phyloP scores from a whole-genome alignment of 176 grass and related monocot genomes.

The Dendrocalamus sinicus region DNA sequence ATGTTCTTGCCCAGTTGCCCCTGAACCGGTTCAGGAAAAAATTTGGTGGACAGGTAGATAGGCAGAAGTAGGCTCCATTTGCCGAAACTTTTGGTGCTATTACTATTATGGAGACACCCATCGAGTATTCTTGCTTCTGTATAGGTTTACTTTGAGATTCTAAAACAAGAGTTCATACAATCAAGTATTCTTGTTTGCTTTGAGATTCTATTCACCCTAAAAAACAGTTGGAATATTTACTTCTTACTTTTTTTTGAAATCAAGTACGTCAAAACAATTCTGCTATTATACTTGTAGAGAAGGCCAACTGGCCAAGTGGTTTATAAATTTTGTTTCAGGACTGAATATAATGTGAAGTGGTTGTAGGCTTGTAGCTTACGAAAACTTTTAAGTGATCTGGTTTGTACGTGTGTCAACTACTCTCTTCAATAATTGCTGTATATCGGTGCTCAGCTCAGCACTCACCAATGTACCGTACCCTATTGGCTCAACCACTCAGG shows the following conservation, averaged over 20 bases:
- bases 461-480: background rate
- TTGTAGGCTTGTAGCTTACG: background rate
- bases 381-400: background rate
- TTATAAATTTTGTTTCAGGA: constrained; percentile 10
- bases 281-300: background rate
- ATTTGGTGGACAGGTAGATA: background rate
- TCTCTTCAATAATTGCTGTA: background rate
- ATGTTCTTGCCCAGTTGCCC: background rate
- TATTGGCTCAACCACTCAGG: background rate
- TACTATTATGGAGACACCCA: background rate
- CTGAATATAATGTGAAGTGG: constrained; percentile 9
- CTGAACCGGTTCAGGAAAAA: background rate
- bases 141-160: constrained; percentile 7
- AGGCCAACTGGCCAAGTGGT: background rate
- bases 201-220: constrained; percentile 12
- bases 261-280: background rate
- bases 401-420: background rate
- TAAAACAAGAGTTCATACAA: background rate
- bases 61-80: background rate
- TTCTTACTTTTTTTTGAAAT: background rate
- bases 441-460: background rate
- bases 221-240: background rate
- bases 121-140: background rate
- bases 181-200: background rate
- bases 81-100: constrained; percentile 9